These are phyloP conservation scores for Cutaneotrichosporon sp. DNA, from an alignment of 1,284 basidiomycete species.

Conservation along the genomic window DNA sequence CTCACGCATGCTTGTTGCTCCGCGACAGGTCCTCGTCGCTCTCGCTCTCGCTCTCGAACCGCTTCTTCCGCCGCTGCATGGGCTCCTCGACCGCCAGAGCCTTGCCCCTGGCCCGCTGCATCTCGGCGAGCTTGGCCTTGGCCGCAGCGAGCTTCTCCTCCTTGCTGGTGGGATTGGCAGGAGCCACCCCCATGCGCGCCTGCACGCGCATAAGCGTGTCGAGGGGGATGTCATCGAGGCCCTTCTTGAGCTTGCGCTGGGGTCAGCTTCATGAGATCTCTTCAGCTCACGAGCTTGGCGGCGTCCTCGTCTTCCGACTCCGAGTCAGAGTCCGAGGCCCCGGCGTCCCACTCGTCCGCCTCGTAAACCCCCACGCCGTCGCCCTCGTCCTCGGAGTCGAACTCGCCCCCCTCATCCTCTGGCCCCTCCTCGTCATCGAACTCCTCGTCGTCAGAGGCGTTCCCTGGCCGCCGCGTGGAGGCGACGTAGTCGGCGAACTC, in stretches of 20 bases:
- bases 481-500: slow-evolving; percentile 37
- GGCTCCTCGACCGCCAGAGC: slow-evolving; percentile 26
- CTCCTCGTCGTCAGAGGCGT: slow-evolving; percentile 57
- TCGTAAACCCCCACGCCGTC: slow-evolving; percentile 45
- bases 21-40: slow-evolving; percentile 60
- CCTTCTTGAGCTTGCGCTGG: slow-evolving; percentile 19
- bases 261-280: background rate
- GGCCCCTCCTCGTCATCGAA: slow-evolving; percentile 52
- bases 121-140: slow-evolving; percentile 42
- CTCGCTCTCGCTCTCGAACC: slow-evolving; percentile 23
- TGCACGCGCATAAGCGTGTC: slow-evolving; percentile 55
- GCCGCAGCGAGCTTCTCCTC: slow-evolving; percentile 33
- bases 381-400: slow-evolving; percentile 41
- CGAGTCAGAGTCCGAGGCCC: slow-evolving; percentile 24
- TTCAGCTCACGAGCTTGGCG: background rate
- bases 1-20: slow-evolving; percentile 85
- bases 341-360: slow-evolving; percentile 49
- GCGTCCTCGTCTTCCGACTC: slow-evolving; percentile 16
- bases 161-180: slow-evolving; percentile 11
- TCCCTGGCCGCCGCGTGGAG: slow-evolving; percentile 26
- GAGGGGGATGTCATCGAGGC: slow-evolving; percentile 35
- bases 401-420: slow-evolving; percentile 37
- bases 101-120: slow-evolving; percentile 48
- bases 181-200: slow-evolving; percentile 27
- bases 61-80: slow-evolving; percentile 19